These are phyloP conservation scores for Gonapodya prolifera DNA, from an alignment of 192 early-diverging fungal genomes.

Conservation along the genomic window DNA sequence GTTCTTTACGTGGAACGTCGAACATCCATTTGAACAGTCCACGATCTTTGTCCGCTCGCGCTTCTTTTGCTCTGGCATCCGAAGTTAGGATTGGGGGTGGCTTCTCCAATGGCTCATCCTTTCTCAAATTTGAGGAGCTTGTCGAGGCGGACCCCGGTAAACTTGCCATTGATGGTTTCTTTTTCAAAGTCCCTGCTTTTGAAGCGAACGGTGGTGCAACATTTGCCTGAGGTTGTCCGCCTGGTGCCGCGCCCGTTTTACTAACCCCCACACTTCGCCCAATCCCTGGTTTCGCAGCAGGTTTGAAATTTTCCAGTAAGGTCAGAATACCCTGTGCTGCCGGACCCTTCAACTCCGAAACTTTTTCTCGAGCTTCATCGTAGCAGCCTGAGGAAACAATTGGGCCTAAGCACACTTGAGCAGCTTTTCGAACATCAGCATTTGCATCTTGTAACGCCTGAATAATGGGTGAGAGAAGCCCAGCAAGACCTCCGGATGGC, in stretches of 20 bases:
- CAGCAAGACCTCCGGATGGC: conserved; percentile 25
- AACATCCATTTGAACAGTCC: conserved; percentile 56
- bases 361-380: conserved; percentile 52
- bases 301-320: conserved; percentile 41
- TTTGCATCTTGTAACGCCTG: conserved; percentile 79
- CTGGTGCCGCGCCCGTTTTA: neutral
- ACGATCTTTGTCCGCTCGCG: conserved; percentile 54
- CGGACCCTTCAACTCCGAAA: conserved; percentile 64
- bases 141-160: conserved; percentile 12
- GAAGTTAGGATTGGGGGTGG: conserved; percentile 43
- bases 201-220: neutral
- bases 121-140: neutral
- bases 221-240: neutral
- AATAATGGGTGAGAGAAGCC: conserved; percentile 48
- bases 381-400: conserved; percentile 59
- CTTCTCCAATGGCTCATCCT: neutral
- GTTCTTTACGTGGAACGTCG: conserved; percentile 48
- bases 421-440: conserved; percentile 77
- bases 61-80: conserved; percentile 55
- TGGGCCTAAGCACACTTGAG: conserved; percentile 52
- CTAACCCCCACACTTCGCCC: neutral
- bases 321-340: conserved; percentile 60
- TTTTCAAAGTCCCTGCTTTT: conserved; percentile 12
- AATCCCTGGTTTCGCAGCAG: neutral
- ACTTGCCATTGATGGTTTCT: conserved; percentile 13